Evolutionary conservation across 805 yeast species (phyloP).

Genomic region (Tetrapisispora fleetii): DNA sequence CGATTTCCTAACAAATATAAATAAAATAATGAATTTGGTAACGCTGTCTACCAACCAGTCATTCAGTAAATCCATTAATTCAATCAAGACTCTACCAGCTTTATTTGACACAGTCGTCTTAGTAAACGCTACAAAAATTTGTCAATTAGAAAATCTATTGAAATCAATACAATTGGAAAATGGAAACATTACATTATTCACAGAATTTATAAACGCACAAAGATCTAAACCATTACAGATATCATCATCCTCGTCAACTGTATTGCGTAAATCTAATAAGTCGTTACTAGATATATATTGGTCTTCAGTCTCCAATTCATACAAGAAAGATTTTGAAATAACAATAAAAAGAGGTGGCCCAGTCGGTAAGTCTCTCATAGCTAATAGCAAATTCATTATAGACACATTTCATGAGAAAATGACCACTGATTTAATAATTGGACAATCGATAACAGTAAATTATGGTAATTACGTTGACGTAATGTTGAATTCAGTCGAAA

Average conservation of each 20-base stretch:
- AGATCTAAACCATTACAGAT: slow-evolving; percentile 3
- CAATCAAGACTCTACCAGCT: slow-evolving; percentile 18
- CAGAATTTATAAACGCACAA: slow-evolving; percentile 12
- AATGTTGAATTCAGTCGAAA: slow-evolving; percentile 18
- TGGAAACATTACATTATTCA: slow-evolving; percentile 9
- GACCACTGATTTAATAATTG: slow-evolving; percentile 8
- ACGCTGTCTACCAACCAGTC: slow-evolving; percentile 13
- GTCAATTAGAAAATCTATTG: slow-evolving; percentile 13
- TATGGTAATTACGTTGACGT: slow-evolving; percentile 8
- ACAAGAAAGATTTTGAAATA: slow-evolving; percentile 26
- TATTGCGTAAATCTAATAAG: slow-evolving; percentile 7
- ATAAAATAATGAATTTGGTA: slow-evolving; percentile 17
- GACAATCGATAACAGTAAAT: neutral
- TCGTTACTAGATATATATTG: slow-evolving; percentile 16
- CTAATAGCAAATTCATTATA: slow-evolving; percentile 13
- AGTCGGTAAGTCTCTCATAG: slow-evolving; percentile 24
- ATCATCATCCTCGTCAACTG: slow-evolving; percentile 4
- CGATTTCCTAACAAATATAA: slow-evolving; percentile 16
- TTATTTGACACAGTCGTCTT: slow-evolving; percentile 16
- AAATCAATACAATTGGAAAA: slow-evolving; percentile 8
- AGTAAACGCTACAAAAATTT: slow-evolving; percentile 9
- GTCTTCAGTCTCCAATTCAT: slow-evolving; percentile 17
- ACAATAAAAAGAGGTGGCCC: slow-evolving; percentile 29
- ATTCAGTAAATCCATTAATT: slow-evolving; percentile 21
- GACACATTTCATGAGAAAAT: slow-evolving; percentile 15